Conservation (phyloP, 2,329 filamentous ascomycete species). For the Clonostachys byssicola region DNA sequence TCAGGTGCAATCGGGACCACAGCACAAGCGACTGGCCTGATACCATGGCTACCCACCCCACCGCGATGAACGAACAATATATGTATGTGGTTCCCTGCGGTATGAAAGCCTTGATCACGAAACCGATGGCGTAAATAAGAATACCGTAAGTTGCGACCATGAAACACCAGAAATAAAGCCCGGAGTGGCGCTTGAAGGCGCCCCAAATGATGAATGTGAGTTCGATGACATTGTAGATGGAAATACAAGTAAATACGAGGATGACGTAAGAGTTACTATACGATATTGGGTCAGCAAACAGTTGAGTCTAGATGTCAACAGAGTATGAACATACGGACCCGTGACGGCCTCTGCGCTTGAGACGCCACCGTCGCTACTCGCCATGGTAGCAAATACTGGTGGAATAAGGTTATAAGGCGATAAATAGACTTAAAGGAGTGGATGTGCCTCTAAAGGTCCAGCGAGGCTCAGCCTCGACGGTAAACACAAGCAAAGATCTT, state of each 20-base stretch:
- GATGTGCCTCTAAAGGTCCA: no score
- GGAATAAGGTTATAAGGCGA: no score
- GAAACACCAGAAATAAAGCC: conserved; percentile 34
- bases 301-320: no score
- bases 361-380: no score
- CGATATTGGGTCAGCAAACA: no score
- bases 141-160: conserved; percentile 25
- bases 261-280: conserved; percentile 7
- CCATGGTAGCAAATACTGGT: no score
- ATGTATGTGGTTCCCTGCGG: background rate
- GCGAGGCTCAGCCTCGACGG: no score
- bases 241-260: conserved; percentile 21
- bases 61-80: conserved; percentile 10
- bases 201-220: conserved; percentile 25
- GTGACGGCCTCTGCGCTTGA: no score
- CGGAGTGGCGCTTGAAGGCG: conserved; percentile 25
- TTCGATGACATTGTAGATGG: conserved; percentile 28
- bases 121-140: conserved; percentile 32
- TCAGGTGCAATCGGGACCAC: conserved; percentile 58
- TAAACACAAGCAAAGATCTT: no score
- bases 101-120: conserved; percentile 29
- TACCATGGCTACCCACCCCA: conserved; percentile 42
- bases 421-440: no score
- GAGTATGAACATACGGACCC: no score
- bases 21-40: conserved; percentile 58